A percentile compares a stretch with the other conserved stretches of the same genome.
phyloP scores from a whole-genome alignment of 257 asterid genomes.

The Echium plantagineum region DNA sequence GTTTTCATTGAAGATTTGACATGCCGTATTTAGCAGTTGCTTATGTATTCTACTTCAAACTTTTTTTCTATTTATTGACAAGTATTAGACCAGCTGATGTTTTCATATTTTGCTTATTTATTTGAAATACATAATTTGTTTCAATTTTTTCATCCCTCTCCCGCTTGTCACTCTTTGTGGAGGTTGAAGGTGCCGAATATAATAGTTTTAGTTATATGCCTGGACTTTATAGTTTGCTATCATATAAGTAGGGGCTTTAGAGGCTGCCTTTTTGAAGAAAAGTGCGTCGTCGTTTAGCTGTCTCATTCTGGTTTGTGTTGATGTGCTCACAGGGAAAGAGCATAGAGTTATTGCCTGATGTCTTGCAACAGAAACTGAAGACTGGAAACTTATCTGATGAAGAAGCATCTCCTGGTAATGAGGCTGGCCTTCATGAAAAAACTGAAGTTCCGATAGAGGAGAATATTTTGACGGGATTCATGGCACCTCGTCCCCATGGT shows the following conservation, averaged over 20 bases:
- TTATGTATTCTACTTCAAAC: background rate
- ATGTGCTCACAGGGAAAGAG: conserved; percentile 49
- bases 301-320: background rate
- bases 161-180: background rate
- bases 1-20: background rate
- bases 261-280: too few species aligned
- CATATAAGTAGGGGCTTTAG: too few species aligned
- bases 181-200: background rate
- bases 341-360: conserved; percentile 65
- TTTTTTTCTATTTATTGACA: too few species aligned
- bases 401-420: conserved; percentile 16
- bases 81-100: background rate
- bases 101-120: too few species aligned
- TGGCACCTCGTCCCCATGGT: conserved; percentile 21
- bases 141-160: background rate
- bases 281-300: background rate
- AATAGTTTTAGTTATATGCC: background rate
- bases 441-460: conserved; percentile 28
- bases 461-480: conserved; percentile 47
- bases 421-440: conserved; percentile 20
- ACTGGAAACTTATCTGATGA: conserved; percentile 46
- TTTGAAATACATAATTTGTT: too few species aligned
- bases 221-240: background rate
- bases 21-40: background rate
- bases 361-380: conserved; percentile 56